Evolutionary conservation across 169 alveolate species (phyloP), one percentile per base, ranked within the genome.

Genomic region (Perkinsus marinus): DNA sequence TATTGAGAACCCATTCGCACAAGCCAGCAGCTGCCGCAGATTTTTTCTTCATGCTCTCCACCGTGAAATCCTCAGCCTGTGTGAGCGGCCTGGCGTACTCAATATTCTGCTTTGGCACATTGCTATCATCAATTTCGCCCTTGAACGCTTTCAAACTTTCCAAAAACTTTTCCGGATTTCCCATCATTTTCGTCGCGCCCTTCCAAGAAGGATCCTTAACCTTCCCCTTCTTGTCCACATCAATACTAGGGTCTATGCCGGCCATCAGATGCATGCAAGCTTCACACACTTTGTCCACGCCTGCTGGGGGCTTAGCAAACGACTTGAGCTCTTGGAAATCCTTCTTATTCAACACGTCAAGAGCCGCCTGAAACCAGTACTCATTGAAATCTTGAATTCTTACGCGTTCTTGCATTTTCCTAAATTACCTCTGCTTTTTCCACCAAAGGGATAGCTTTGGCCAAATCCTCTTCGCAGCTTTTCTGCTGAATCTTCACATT

Each of bases 231-330:
- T 96, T 97, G 93, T 98, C 99, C 46, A 96, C 97, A 94, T 96
- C 97, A 90, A 97, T 97, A 68, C 95, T 39, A 96, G 94, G 92
- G 89, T 97, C 98, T 39, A 96, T 95, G 13, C 97, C 95, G 36
- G 98, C 99, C 92, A 97, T 96, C 93, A 98, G 95, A 90, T 96
- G 96, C 95, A 98, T 96, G 93, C 97, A 98, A 39, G 99, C 98
- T 34, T 96, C 97, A 92, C 97, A 96, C 68, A 98, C 98, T 93
- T 96, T 96, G 92, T 96, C 98, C 68, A 98, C 98, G 47, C 98
- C 99, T n/a, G 98, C 96, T 26, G 99, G 99, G 0, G 99, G 99
- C 92, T 96, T 96, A 41, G 97, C 97, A 91, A 96, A 95, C 89
- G 98, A 96, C 94, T 98, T 97, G 92, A 97, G 96, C 92, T 95